A percentile compares a stretch with the other conserved stretches of the same genome.
Conservation (phyloP, 768 basidiomycete genomes). For the Boletellus ananiceps region DNA sequence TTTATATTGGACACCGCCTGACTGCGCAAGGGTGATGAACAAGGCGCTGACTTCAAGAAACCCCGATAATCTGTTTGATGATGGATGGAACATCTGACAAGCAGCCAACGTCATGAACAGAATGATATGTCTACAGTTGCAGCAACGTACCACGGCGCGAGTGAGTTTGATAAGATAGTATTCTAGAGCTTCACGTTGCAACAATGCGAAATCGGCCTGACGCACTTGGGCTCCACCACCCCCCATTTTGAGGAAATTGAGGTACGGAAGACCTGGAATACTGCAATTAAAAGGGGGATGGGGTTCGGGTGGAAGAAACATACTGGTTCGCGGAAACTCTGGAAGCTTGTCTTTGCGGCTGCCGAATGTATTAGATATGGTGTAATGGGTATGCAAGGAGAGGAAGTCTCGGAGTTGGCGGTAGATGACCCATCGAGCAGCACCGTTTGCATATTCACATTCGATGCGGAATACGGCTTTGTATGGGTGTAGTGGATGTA, state of each 20-base stretch:
- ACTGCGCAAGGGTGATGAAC: slow-evolving; percentile 71
- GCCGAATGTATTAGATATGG: slow-evolving; percentile 76
- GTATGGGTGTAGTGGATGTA: slow-evolving; percentile 71
- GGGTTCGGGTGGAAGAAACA: slow-evolving; percentile 11
- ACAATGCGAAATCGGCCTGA: slow-evolving; percentile 71
- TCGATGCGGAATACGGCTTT: slow-evolving; percentile 88
- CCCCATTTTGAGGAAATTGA: slow-evolving; percentile 77
- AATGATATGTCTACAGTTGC: neutral
- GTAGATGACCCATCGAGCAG: slow-evolving; percentile 91
- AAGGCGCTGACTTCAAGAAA: slow-evolving; percentile 93
- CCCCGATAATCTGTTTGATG: slow-evolving; percentile 80
- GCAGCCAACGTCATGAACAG: slow-evolving; percentile 7
- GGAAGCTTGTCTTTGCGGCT: slow-evolving; percentile 74
- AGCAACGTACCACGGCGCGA: slow-evolving; percentile 70
- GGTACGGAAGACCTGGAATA: slow-evolving; percentile 67
- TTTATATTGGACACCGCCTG: slow-evolving; percentile 87
- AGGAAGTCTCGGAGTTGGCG: slow-evolving; percentile 90
- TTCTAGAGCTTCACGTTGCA: slow-evolving; percentile 81
- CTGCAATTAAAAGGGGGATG: neutral
- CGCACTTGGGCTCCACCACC: slow-evolving; percentile 48
- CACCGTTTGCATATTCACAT: slow-evolving; percentile 94
- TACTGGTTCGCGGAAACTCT: slow-evolving; percentile 85
- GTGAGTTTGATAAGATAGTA: slow-evolving; percentile 85
- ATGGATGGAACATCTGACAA: slow-evolving; percentile 88
- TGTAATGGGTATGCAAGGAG: slow-evolving; percentile 85